Percentiles rank a stretch among this genome's conserved stretches.
Conservation (phyloP, 257 asterid species). For the Cordia subcordata region DNA sequence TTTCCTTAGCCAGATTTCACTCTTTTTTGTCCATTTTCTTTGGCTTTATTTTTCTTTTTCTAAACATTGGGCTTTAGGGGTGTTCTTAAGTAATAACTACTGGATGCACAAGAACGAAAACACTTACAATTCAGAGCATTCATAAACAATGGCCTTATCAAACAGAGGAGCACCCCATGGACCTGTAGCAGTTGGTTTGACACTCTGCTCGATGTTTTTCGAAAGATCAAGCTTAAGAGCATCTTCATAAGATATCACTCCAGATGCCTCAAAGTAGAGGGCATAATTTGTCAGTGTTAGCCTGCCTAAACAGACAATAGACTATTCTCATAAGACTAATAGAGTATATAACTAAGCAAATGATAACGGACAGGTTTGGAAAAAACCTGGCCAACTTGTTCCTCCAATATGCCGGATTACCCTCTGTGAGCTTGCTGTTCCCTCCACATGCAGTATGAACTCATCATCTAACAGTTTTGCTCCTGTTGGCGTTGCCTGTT, state of each 20-base stretch:
- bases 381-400: constrained; percentile 91
- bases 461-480: constrained; percentile 64
- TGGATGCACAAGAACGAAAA: too few relatives aligned
- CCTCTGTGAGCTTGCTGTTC: constrained; percentile 74
- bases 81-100: too few relatives aligned
- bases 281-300: constrained; percentile 82
- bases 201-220: constrained; percentile 40
- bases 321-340: neutral
- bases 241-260: constrained; percentile 57
- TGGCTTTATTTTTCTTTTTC: too few relatives aligned
- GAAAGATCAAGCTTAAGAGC: constrained; percentile 77
- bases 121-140: constrained; percentile 73
- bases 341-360: neutral
- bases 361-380: neutral
- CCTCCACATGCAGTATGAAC: constrained; percentile 81
- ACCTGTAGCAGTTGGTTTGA: constrained; percentile 72
- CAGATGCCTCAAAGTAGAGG: constrained; percentile 85
- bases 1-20: too few relatives aligned
- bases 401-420: constrained; percentile 95
- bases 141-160: constrained; percentile 75
- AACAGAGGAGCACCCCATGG: constrained; percentile 98
- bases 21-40: too few relatives aligned
- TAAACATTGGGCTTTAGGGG: too few relatives aligned
- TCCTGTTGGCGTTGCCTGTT: constrained; percentile 60
- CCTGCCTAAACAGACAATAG: constrained; percentile 54